Conservation (phyloP, 2,329 filamentous ascomycete species). For the Hymenoscyphus linearis region DNA sequence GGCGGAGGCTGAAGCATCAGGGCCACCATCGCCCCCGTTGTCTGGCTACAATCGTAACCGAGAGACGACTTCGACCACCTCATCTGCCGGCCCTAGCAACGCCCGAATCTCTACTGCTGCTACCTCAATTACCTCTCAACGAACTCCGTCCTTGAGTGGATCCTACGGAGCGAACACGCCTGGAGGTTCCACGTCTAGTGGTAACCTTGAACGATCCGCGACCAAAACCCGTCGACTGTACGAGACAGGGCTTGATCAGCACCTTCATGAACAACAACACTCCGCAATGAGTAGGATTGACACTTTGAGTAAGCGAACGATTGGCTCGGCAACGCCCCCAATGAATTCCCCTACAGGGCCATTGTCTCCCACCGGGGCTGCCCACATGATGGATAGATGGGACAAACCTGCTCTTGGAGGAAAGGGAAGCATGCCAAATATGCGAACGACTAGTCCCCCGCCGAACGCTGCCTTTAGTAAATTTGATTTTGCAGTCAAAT, state of each 20-base stretch:
- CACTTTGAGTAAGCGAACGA: slow-evolving; percentile 57
- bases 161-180: slow-evolving; percentile 38
- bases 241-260: slow-evolving; percentile 74
- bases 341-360: slow-evolving; percentile 26
- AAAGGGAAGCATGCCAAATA: slow-evolving; percentile 64
- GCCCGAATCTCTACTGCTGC: slow-evolving; percentile 79
- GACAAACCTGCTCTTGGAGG: slow-evolving; percentile 44
- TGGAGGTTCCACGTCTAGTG: slow-evolving; percentile 33
- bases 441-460: slow-evolving; percentile 50
- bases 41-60: slow-evolving; percentile 68
- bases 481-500: slow-evolving; percentile 33
- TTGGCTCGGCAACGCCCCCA: slow-evolving; percentile 27
- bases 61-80: slow-evolving; percentile 82
- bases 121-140: slow-evolving; percentile 79
- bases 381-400: slow-evolving; percentile 37
- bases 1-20: slow-evolving; percentile 33
- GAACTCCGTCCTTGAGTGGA: slow-evolving; percentile 47
- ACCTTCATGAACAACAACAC: slow-evolving; percentile 73
- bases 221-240: slow-evolving; percentile 74
- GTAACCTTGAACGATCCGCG: slow-evolving; percentile 55
- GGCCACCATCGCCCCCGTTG: slow-evolving; percentile 52
- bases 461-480: slow-evolving; percentile 34
- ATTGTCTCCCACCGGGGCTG: slow-evolving; percentile 31
- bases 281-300: slow-evolving; percentile 76
- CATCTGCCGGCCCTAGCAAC: slow-evolving; percentile 58